Percentiles rank a stretch among this genome's conserved stretches.
phyloP scores from a whole-genome alignment of 225 moss, liverwort and hornwort genomes.

The Thuidium tamariscinum region DNA sequence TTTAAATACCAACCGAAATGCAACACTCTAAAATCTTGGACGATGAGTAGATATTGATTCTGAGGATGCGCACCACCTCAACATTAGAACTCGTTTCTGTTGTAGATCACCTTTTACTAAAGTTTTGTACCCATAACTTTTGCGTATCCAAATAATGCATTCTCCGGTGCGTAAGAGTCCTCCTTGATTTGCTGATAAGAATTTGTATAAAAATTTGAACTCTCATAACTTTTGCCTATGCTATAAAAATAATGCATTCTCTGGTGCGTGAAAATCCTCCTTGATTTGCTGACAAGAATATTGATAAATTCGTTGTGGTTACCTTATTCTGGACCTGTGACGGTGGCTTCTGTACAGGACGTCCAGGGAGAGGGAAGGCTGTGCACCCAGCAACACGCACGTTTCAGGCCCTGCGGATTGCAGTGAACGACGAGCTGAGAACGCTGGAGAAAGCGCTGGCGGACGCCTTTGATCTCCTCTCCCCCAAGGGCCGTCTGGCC shows the following conservation, averaged over 20 bases:
- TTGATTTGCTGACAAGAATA: not conserved
- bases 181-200: not conserved
- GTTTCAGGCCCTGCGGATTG: slow-evolving; percentile 91
- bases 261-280: not conserved
- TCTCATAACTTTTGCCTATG: too few relatives aligned
- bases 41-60: not conserved
- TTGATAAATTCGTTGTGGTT: not conserved
- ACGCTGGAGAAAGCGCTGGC: slow-evolving; percentile 51
- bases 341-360: slow-evolving; percentile 27
- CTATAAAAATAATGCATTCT: not conserved
- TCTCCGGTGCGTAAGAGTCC: not conserved
- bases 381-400: slow-evolving; percentile 89
- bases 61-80: not conserved
- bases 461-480: slow-evolving; percentile 59
- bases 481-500: slow-evolving; percentile 68
- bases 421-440: slow-evolving; percentile 87
- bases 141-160: too few relatives aligned
- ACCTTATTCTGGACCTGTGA: not conserved
- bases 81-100: not conserved
- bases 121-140: not conserved
- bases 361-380: slow-evolving; percentile 52
- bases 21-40: not conserved
- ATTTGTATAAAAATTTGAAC: not conserved
- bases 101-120: not conserved
- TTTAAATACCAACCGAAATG: not conserved